Evolutionary conservation across 305 asterid species (phyloP), one percentile per base, ranked within the genome.

Genomic region (Solanum aculeatissimum): DNA sequence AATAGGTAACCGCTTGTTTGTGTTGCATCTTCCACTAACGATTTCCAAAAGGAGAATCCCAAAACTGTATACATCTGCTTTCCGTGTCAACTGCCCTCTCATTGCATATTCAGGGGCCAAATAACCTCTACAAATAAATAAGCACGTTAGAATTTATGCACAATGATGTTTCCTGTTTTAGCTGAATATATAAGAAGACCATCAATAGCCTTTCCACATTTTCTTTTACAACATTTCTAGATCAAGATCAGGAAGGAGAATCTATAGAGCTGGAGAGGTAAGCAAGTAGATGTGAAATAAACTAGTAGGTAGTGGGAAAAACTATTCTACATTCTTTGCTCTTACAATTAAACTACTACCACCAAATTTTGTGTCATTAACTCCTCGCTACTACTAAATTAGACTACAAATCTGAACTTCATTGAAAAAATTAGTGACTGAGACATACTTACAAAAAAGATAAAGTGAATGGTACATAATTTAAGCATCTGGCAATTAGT

Each of bases 91-190:
- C 88, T 89, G 94, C 45, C 97, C 98, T 40, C 94, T 92, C 63
- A 93, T 86, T 11, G 97, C 98, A 86, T 95, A 94, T 86, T 95
- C 99, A 5, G 99, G 98, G 49, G 99, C 98, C 92, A 95, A 88
- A 87, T 95, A 95, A 89, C 99, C 99, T 35, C 99, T 95, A 88
- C 84, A 87, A 62, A 86, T 42, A 58, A 78, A 45, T 72, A 77
- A 83, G 72, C 35, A 79, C 12, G n/a, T 63, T 23, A 68, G 53
- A 14, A 66, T 13, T 65, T 69, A 27, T 51, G 51, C n/a, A 29
- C 47, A 51, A 82, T 49, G 38, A 49, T 49, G 32, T 47, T 45
- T 83, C 53, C 13, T 29, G 63, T 51, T 77, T 49, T 77, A 77
- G 29, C 47, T 16, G 62, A 77, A 77, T 18, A 10, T 19, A 78